Conservation (phyloP, 2,329 filamentous ascomycete species). For the Drechslerella dactyloides region DNA sequence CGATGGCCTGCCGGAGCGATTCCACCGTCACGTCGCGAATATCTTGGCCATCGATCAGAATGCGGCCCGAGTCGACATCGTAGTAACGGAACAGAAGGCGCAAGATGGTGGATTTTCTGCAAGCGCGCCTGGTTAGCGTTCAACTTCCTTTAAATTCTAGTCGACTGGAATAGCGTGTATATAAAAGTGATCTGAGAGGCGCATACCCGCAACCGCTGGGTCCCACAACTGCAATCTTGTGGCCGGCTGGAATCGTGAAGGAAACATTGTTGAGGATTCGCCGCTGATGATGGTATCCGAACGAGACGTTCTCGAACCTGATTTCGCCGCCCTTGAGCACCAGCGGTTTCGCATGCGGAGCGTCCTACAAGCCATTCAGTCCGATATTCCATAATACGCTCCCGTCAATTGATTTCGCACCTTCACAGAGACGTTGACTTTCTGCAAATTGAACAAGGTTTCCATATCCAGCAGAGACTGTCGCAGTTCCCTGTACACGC, state of each 20-base stretch:
- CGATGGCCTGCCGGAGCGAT: slow-evolving; percentile 82
- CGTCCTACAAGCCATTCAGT: slow-evolving; percentile 62
- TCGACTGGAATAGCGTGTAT: not conserved
- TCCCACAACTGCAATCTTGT: slow-evolving; percentile 94
- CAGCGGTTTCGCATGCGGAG: slow-evolving; percentile 74
- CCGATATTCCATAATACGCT: not conserved
- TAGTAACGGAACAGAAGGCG: slow-evolving; percentile 93
- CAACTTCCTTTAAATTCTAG: not conserved
- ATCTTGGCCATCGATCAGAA: slow-evolving; percentile 92
- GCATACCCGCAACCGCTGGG: slow-evolving; percentile 81
- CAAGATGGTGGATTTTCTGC: slow-evolving; percentile 82
- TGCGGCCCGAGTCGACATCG: slow-evolving; percentile 81
- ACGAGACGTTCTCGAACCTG: slow-evolving; percentile 90
- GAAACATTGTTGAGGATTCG: slow-evolving; percentile 84
- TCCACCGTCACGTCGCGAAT: slow-evolving; percentile 81
- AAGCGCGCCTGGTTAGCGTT: slow-evolving; percentile 1
- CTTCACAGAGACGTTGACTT: slow-evolving; percentile 86
- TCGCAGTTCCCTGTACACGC: slow-evolving; percentile 91
- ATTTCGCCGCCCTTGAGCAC: slow-evolving; percentile 84
- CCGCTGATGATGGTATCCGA: slow-evolving; percentile 85
- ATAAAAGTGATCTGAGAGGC: not conserved
- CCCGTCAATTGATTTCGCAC: slow-evolving; percentile 13
- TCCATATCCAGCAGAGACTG: slow-evolving; percentile 98
- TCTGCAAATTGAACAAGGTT: slow-evolving; percentile 95
- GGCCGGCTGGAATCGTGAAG: slow-evolving; percentile 89